A percentile compares a stretch with the other conserved stretches of the same genome.
Conservation (phyloP, 441 rosid genomes). For the Erodium chrysanthum region DNA sequence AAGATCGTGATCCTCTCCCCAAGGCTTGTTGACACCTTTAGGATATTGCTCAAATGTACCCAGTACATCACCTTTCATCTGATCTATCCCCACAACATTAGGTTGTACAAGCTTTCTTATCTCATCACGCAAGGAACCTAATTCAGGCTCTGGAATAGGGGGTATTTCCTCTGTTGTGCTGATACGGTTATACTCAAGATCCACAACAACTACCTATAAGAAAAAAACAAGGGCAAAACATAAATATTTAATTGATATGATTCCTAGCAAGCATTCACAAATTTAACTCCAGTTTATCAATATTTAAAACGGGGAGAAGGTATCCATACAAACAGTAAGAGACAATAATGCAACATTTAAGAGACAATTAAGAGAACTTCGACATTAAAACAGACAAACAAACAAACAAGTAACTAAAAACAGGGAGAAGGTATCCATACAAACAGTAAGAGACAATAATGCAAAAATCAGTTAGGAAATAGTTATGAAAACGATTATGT, state of each 20-base stretch:
- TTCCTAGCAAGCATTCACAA: neutral
- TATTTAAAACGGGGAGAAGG: neutral
- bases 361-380: neutral
- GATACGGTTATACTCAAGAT: conserved; percentile 80
- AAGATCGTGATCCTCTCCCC: conserved; percentile 92
- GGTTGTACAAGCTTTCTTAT: conserved; percentile 72
- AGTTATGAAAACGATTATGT: neutral
- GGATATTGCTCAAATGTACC: conserved; percentile 44
- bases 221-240: conserved; percentile 8
- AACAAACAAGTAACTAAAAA: neutral
- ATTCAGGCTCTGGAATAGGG: conserved; percentile 91
- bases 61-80: conserved; percentile 51
- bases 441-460: neutral
- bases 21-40: conserved; percentile 62
- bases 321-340: neutral
- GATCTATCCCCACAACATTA: conserved; percentile 80
- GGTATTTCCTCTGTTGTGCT: conserved; percentile 94
- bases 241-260: conserved; percentile 1
- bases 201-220: conserved; percentile 88
- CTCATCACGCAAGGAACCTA: conserved; percentile 64
- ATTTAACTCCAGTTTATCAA: neutral
- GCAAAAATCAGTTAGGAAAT: neutral
- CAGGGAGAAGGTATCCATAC: neutral
- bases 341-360: neutral
- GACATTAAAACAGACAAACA: neutral